Evolutionary conservation across 192 early-diverging fungal genomes (phyloP).

Genomic region (Ambispora gerdemannii): DNA sequence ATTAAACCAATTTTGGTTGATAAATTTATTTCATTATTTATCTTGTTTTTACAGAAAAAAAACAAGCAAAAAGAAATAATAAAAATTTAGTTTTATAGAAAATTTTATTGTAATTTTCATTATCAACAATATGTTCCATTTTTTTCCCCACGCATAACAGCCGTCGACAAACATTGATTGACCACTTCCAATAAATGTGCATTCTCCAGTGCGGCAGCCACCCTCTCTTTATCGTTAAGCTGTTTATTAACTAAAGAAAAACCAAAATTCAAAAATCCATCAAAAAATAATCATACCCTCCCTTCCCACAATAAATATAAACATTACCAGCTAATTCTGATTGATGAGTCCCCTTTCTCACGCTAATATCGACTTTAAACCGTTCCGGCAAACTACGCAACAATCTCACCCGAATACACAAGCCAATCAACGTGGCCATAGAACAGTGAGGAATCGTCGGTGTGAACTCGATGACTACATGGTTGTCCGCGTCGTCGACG

Average conservation of each 20-base stretch:
- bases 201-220: constrained; percentile 97
- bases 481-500: constrained; percentile 68
- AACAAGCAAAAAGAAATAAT: too few relatives aligned
- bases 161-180: constrained; percentile 81
- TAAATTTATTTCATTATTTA: too few relatives aligned
- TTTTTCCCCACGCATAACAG: constrained; percentile 34
- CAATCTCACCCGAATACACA: constrained; percentile 92
- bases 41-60: too few relatives aligned
- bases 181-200: constrained; percentile 90
- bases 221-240: constrained; percentile 98
- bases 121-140: too few relatives aligned
- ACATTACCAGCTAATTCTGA: constrained; percentile 66
- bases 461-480: constrained; percentile 81
- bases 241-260: constrained; percentile 83
- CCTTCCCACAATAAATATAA: neutral
- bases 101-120: too few relatives aligned
- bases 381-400: constrained; percentile 81
- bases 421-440: constrained; percentile 97
- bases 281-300: neutral
- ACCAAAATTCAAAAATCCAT: constrained; percentile 8
- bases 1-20: too few relatives aligned
- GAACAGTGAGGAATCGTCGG: constrained; percentile 99
- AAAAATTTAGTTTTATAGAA: too few relatives aligned
- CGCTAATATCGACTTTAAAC: constrained; percentile 92
- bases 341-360: constrained; percentile 93